phyloP scores from a whole-genome alignment of 2,329 filamentous ascomycete species.

The Penicillium sp. region DNA sequence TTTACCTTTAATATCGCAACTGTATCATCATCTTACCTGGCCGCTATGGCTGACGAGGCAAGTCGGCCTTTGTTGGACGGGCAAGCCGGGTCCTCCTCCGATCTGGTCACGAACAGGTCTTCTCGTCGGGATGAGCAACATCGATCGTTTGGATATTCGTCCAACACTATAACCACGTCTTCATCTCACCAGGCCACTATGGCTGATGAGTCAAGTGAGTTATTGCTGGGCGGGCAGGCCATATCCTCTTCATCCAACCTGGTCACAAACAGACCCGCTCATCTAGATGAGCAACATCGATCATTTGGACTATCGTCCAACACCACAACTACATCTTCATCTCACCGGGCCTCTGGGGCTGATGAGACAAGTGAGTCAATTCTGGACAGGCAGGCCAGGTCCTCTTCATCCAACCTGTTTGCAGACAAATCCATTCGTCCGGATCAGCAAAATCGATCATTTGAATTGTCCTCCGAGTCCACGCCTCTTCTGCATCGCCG shows the following conservation, averaged over 20 bases:
- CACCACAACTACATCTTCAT: no score
- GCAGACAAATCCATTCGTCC: conserved; percentile 15
- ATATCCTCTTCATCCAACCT: conserved; percentile 17
- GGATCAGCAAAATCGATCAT: conserved; percentile 25
- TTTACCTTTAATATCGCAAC: background rate
- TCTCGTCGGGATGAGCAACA: conserved; percentile 16
- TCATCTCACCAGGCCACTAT: conserved; percentile 22
- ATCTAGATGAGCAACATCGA: no score
- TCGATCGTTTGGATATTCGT: conserved; percentile 36
- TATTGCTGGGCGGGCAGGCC: conserved; percentile 29
- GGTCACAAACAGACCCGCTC: no score
- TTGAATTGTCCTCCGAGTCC: conserved; percentile 42
- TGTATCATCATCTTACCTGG: background rate
- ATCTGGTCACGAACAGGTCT: conserved; percentile 14
- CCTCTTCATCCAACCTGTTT: conserved; percentile 17
- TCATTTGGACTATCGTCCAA: no score
- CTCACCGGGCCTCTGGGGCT: no score
- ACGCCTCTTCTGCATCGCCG: conserved; percentile 42
- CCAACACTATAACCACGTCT: conserved; percentile 23
- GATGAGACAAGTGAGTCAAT: no score
- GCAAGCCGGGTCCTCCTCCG: conserved; percentile 22
- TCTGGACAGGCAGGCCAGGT: conserved; percentile 7
- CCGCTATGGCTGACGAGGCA: conserved; percentile 38
- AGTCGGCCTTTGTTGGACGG: conserved; percentile 31
- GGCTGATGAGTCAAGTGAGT: conserved; percentile 35